Percentiles rank a stretch among this genome's conserved stretches.
Conservation (phyloP, 2,329 filamentous ascomycete species). For the Alternaria sp. region DNA sequence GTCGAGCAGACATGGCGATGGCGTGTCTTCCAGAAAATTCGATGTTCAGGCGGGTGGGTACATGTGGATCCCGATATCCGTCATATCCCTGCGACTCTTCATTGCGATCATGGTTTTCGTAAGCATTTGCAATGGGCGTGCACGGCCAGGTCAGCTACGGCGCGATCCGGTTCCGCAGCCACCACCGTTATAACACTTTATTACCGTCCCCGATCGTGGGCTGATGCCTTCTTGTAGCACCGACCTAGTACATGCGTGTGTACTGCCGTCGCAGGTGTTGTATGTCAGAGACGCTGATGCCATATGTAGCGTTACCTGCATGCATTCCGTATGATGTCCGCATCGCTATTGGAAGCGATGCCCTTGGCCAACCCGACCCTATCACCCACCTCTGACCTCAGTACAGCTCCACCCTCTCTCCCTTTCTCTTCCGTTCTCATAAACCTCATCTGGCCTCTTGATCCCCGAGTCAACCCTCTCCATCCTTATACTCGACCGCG, state of each 20-base stretch:
- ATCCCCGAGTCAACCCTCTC: constrained; percentile 16
- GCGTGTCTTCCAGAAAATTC: neutral
- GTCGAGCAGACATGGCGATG: neutral
- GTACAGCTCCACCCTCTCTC: constrained; percentile 29
- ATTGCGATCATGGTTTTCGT: neutral
- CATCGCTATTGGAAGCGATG: neutral
- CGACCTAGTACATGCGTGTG: neutral
- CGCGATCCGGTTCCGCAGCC: neutral
- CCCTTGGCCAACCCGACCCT: constrained; percentile 2
- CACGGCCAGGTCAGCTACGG: neutral
- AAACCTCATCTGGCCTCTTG: constrained; percentile 20
- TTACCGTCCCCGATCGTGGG: neutral
- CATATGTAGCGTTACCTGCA: neutral
- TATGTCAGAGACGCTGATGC: neutral
- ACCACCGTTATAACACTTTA: neutral
- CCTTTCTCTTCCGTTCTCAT: constrained; percentile 14
- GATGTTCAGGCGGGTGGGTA: neutral
- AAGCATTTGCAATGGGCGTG: neutral
- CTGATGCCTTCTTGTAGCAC: neutral
- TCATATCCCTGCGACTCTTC: neutral
- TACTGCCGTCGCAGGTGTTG: neutral
- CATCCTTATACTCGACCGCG: constrained; percentile 30
- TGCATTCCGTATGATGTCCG: neutral
- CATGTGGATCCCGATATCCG: neutral
- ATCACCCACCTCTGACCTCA: constrained; percentile 25